Evolutionary conservation across 2,329 filamentous ascomycete genomes (phyloP).

Genomic region (Massarina eburnea): DNA sequence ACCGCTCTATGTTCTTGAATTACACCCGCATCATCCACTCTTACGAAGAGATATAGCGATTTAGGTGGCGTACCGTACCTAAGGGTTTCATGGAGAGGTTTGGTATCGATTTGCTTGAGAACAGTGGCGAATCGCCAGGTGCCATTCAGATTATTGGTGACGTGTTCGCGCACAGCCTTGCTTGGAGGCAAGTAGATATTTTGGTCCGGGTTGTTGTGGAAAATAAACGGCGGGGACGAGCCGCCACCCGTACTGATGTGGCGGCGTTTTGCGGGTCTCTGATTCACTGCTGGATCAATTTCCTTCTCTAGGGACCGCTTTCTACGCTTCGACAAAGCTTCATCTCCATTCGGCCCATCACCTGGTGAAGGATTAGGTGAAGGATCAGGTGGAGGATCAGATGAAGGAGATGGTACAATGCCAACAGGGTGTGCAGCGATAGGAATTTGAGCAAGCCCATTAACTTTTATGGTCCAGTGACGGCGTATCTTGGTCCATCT

Average conservation of each 20-base stretch:
- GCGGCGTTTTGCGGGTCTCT: conserved; percentile 1
- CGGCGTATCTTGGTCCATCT: no score
- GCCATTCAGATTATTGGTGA: background rate
- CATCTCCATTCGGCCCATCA: no score
- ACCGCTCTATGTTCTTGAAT: conserved; percentile 2
- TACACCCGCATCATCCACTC: background rate
- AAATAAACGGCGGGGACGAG: conserved; percentile 4
- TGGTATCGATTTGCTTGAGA: background rate
- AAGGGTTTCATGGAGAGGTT: background rate
- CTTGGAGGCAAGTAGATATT: background rate
- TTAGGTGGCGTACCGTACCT: background rate
- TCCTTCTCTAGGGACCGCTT: no score
- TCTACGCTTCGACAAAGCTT: background rate
- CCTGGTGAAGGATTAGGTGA: no score
- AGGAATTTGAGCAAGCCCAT: no score
- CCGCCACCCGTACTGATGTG: conserved; percentile 2
- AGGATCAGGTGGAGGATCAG: no score
- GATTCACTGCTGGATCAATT: no score
- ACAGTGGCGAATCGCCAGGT: conserved; percentile 7
- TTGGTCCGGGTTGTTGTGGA: conserved; percentile 1
- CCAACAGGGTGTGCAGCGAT: no score
- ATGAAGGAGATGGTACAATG: no score
- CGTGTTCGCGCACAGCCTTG: background rate
- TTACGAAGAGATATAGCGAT: conserved; percentile 5
- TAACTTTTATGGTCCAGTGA: no score